Conservation (phyloP, 2,329 filamentous ascomycete genomes). For the Fusarium mangiferae region DNA sequence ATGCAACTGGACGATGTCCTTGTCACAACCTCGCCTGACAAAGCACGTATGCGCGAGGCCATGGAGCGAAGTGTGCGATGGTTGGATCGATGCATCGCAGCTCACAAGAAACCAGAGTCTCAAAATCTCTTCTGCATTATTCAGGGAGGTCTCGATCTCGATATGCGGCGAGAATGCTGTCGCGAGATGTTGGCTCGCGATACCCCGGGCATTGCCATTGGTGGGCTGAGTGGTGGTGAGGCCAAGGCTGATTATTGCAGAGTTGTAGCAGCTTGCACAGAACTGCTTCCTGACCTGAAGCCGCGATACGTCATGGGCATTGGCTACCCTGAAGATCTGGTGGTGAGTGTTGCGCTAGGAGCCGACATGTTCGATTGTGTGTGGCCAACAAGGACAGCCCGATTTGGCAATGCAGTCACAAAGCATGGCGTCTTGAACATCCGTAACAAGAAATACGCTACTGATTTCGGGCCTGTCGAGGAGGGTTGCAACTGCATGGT, state of each 20-base stretch:
- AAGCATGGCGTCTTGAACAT: conserved; percentile 84
- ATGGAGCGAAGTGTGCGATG: conserved; percentile 95
- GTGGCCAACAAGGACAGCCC: conserved; percentile 95
- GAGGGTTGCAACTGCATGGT: conserved; percentile 82
- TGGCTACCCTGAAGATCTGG: conserved; percentile 93
- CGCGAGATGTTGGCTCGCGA: conserved; percentile 87
- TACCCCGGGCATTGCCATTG: conserved; percentile 96
- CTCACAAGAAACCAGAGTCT: conserved; percentile 81
- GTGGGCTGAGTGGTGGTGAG: conserved; percentile 93
- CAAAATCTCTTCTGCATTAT: conserved; percentile 99
- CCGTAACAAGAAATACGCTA: conserved; percentile 77
- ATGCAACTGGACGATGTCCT: conserved; percentile 99
- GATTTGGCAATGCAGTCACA: conserved; percentile 95
- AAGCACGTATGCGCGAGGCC: conserved; percentile 87
- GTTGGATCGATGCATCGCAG: conserved; percentile 93
- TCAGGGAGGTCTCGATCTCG: conserved; percentile 90
- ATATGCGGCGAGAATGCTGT: conserved; percentile 86
- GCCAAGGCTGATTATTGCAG: conserved; percentile 92
- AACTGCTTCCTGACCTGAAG: conserved; percentile 85
- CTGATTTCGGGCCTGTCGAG: conserved; percentile 87
- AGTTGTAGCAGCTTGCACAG: conserved; percentile 88
- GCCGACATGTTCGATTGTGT: conserved; percentile 99
- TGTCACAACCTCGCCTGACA: conserved; percentile 92
- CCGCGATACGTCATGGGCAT: conserved; percentile 99
- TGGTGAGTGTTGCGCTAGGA: conserved; percentile 92